phyloP scores from a whole-genome alignment of 441 rosid species.

The Eruca vesicaria region DNA sequence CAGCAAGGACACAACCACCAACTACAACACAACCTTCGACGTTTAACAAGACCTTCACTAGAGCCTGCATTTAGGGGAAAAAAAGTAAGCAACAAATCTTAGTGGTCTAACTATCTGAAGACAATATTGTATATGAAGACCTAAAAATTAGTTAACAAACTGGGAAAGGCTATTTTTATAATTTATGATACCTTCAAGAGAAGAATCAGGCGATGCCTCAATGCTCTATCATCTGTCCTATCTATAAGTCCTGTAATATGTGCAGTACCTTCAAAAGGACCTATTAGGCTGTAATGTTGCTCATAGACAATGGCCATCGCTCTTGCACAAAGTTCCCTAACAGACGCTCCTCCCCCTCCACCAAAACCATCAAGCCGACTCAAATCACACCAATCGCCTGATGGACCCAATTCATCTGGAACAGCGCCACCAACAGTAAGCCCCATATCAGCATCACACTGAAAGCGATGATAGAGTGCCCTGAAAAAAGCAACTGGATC shows the following conservation, averaged over 20 bases:
- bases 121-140: conserved; percentile 7
- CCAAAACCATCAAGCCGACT: conserved; percentile 99
- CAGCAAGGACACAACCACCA: conserved; percentile 98
- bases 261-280: conserved; percentile 97
- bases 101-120: conserved; percentile 8
- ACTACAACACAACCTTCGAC: conserved; percentile 96
- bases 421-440: conserved; percentile 93
- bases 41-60: conserved; percentile 90
- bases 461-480: conserved; percentile 98
- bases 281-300: conserved; percentile 80
- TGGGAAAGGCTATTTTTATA: not conserved
- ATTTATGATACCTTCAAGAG: conserved; percentile 74
- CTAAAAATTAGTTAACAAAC: not conserved
- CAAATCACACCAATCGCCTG: conserved; percentile 99
- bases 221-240: conserved; percentile 94
- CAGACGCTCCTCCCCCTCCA: conserved; percentile 97
- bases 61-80: conserved; percentile 57
- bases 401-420: conserved; percentile 96
- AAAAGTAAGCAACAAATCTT: too few species aligned
- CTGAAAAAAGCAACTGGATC: conserved; percentile 97
- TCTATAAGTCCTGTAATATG: conserved; percentile 96
- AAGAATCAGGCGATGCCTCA: conserved; percentile 96
- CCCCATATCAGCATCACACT: conserved; percentile 99
- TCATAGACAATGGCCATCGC: conserved; percentile 99
- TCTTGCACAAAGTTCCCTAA: conserved; percentile 99